Percentiles rank a stretch among this genome's conserved stretches.
These are phyloP conservation scores for Dendrobium huoshanense DNA, from an alignment of 106 monocot genomes.

Conservation along the genomic window DNA sequence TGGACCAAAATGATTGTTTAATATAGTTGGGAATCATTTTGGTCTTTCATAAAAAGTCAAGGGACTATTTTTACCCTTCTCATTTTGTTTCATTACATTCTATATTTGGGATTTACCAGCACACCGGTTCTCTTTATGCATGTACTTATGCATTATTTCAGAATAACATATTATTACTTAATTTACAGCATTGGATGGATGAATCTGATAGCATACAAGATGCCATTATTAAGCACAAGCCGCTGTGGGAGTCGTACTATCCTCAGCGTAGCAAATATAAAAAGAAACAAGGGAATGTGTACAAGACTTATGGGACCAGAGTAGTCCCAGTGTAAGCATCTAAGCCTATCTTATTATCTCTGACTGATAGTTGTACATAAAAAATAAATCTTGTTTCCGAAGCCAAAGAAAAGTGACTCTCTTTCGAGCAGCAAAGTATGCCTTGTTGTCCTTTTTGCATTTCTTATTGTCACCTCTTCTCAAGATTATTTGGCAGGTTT, in stretches of 20 bases:
- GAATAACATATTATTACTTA: neutral
- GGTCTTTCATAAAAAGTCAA: too few species aligned
- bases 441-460: neutral
- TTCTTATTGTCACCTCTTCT: slow-evolving; percentile 1
- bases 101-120: neutral
- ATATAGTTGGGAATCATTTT: too few species aligned
- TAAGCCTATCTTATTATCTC: neutral
- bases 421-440: neutral
- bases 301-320: slow-evolving; percentile 85
- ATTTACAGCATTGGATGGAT: slow-evolving; percentile 73
- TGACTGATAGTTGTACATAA: neutral
- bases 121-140: neutral
- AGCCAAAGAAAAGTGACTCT: neutral
- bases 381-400: neutral
- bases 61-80: neutral
- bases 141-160: neutral
- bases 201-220: slow-evolving; percentile 52
- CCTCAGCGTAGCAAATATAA: slow-evolving; percentile 46
- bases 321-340: slow-evolving; percentile 80
- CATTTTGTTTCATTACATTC: neutral
- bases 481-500: neutral
- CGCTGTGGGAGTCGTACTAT: slow-evolving; percentile 74
- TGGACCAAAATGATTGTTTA: too few species aligned
- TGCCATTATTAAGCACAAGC: slow-evolving; percentile 70
- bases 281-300: slow-evolving; percentile 61